Evolutionary conservation across 2,329 filamentous ascomycete genomes (phyloP).

Genomic region (Apiospora rasikravindrae): DNA sequence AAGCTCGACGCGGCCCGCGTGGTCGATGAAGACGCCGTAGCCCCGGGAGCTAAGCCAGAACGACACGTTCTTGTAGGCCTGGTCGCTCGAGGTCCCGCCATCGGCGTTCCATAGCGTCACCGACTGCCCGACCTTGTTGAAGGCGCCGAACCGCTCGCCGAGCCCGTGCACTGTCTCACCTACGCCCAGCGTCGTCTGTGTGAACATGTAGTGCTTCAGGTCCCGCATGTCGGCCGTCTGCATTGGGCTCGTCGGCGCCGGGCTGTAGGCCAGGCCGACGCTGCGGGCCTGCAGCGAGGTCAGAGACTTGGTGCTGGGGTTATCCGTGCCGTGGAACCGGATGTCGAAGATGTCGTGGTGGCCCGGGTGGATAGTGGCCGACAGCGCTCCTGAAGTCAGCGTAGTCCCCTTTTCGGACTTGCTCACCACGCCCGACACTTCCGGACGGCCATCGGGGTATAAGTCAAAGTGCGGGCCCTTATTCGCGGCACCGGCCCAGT

Average conservation of each 20-base stretch:
- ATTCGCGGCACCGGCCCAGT: conserved; percentile 59
- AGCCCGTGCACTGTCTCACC: conserved; percentile 75
- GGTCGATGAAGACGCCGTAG: conserved; percentile 79
- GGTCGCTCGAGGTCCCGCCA: conserved; percentile 70
- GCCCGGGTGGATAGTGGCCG: conserved; percentile 54
- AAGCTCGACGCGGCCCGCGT: conserved; percentile 70
- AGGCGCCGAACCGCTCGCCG: conserved; percentile 77
- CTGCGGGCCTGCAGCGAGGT: conserved; percentile 61
- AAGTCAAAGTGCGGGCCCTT: conserved; percentile 63
- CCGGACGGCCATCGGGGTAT: conserved; percentile 57
- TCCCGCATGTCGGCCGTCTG: conserved; percentile 58
- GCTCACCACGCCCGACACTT: conserved; percentile 44
- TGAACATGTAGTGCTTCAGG: conserved; percentile 61
- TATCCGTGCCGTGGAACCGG: conserved; percentile 55
- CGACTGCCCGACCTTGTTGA: conserved; percentile 76
- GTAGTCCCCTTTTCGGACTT: conserved; percentile 52
- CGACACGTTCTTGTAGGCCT: conserved; percentile 74
- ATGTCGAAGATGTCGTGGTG: conserved; percentile 58
- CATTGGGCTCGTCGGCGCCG: conserved; percentile 56
- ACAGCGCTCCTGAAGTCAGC: conserved; percentile 55
- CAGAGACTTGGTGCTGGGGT: conserved; percentile 49
- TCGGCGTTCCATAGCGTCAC: conserved; percentile 69
- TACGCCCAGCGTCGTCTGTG: conserved; percentile 58
- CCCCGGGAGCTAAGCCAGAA: conserved; percentile 75
- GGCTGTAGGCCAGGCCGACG: conserved; percentile 62